Conservation (phyloP, 1,284 basidiomycete genomes). For the Rhodotorula sp. region DNA sequence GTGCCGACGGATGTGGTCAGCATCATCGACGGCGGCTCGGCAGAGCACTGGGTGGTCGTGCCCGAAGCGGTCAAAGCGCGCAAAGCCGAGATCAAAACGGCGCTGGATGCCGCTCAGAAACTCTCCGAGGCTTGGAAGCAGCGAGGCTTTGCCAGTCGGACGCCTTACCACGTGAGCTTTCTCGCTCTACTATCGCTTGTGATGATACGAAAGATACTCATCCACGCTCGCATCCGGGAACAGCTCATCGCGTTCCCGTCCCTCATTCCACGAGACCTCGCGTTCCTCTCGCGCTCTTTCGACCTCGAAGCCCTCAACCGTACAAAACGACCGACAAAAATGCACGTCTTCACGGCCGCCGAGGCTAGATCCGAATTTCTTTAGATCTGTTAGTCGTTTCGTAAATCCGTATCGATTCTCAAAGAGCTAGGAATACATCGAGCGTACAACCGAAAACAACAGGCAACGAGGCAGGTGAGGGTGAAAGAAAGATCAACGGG, state of each 20-base stretch:
- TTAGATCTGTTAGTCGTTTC: neutral
- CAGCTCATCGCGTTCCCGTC: slow-evolving; percentile 32
- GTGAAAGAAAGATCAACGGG: no score
- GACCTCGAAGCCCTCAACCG: slow-evolving; percentile 16
- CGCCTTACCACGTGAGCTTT: slow-evolving; percentile 22
- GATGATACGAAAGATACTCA: no score
- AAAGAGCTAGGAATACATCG: no score
- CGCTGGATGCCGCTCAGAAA: slow-evolving; percentile 20
- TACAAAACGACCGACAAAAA: neutral
- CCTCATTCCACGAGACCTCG: slow-evolving; percentile 23
- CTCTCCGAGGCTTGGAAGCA: slow-evolving; percentile 20
- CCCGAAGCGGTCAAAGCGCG: neutral
- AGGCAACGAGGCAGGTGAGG: no score
- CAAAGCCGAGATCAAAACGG: slow-evolving; percentile 6
- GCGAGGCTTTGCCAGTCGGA: slow-evolving; percentile 23
- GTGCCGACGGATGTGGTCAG: slow-evolving; percentile 3
- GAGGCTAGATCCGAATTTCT: slow-evolving; percentile 21
- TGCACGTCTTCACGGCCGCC: slow-evolving; percentile 24
- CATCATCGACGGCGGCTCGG: slow-evolving; percentile 26
- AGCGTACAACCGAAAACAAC: no score
- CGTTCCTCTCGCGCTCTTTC: slow-evolving; percentile 22
- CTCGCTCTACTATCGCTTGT: neutral
- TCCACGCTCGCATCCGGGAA: no score
- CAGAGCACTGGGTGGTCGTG: slow-evolving; percentile 28
- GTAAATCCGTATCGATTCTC: no score